Evolutionary conservation across 148 eudicot species (phyloP), one percentile per base, ranked within the genome.

Genomic region (Pouteria glomerata): DNA sequence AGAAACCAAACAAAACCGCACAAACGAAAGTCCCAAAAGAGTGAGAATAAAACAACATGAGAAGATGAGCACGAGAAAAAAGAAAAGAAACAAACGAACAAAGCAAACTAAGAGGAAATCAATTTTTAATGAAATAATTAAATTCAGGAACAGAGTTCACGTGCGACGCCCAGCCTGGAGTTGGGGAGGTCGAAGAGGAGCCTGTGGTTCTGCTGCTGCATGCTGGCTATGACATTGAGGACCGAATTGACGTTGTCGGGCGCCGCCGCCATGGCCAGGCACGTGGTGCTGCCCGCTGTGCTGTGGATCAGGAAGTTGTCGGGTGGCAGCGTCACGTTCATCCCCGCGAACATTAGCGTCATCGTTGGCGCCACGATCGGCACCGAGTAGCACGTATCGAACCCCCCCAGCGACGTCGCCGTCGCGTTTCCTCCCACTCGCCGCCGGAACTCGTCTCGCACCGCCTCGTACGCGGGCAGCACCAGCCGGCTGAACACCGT

Each of bases 161-260:
- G 91, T 4, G 93, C 75, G 19, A 93, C 88, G 7, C 96, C 98
- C 21, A 93, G 73, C 89, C 80, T 90, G 60, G 87, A 83, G 45
- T 88, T 90, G 29, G 87, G 86, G 7, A 82, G 64, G 70, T 93
- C 98, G 71, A 86, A 82, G 41, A 86, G 58, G 24, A 93, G 51
- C 57, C 98, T 74, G 45, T 86, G 96, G 79, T 93, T 90, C 71
- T 93, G 98, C 21, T 93, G 98, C 71, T 93, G 98, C 93, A 88
- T 76, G 65, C 80, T 90, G 67, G 93, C 93, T 19, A 93, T 80
- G 37, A 93, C 88, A 48, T 93, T 92, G 14, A 92, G 89, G 4
- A 76, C 88, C 0, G 89, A 85, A 69, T 80, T 81, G 27, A 81
- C 78, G 48, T 72, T 59, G 24, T 60, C 82, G 0, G 96, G 82